These are phyloP conservation scores for Aspergillus thermomutatus DNA, from an alignment of 2,329 filamentous ascomycete species.

Conservation along the genomic window DNA sequence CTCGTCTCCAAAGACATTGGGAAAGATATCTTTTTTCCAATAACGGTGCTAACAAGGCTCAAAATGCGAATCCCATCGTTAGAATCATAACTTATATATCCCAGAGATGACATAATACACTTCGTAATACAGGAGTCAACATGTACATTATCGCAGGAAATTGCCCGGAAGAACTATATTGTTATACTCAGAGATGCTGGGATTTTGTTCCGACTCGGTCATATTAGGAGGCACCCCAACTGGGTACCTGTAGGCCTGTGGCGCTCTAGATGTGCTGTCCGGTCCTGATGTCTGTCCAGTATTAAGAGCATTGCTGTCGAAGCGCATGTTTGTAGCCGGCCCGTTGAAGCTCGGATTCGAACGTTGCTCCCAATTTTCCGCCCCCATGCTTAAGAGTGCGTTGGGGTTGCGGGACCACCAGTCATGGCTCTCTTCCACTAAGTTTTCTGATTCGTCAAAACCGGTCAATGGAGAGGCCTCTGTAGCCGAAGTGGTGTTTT, in stretches of 20 bases:
- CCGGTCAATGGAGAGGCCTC: slow-evolving; percentile 49
- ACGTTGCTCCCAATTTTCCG: slow-evolving; percentile 56
- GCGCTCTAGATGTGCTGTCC: slow-evolving; percentile 3
- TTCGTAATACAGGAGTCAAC: background rate
- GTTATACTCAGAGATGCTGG: slow-evolving; percentile 7
- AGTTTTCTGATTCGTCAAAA: slow-evolving; percentile 58
- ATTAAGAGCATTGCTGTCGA: slow-evolving; percentile 6
- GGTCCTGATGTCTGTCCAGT: slow-evolving; percentile 10
- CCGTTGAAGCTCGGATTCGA: slow-evolving; percentile 23
- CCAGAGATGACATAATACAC: background rate
- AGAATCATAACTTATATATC: background rate
- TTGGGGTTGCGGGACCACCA: slow-evolving; percentile 64
- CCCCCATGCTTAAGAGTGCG: slow-evolving; percentile 54
- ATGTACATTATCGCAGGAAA: slow-evolving; percentile 8
- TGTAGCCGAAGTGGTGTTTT: slow-evolving; percentile 31
- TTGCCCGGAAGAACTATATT: slow-evolving; percentile 10
- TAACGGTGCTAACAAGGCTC: background rate
- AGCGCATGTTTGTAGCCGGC: slow-evolving; percentile 10
- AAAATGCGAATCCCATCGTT: background rate
- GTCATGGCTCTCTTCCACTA: slow-evolving; percentile 62
- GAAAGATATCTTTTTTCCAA: background rate
- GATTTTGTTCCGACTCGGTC: slow-evolving; percentile 1
- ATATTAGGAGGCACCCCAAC: slow-evolving; percentile 5
- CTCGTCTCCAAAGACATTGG: too few relatives aligned
- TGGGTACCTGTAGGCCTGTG: slow-evolving; percentile 6